Conservation (phyloP, 1,284 basidiomycete species). For the Cystobasidium slooffiae region DNA sequence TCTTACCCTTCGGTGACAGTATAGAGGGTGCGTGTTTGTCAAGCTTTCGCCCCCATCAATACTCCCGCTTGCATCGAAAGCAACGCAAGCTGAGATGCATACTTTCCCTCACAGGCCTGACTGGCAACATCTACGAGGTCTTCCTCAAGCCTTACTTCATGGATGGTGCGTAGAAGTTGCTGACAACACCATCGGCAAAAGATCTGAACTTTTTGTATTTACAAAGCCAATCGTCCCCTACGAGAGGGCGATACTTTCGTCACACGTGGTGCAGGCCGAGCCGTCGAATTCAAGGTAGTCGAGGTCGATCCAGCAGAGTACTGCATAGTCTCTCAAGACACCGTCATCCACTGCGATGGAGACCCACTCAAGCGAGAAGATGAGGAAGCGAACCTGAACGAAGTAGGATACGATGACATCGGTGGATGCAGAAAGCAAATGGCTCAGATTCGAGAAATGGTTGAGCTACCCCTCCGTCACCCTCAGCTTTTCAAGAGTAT, state of each 20-base stretch:
- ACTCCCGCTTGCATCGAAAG: neutral
- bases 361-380: constrained; percentile 99
- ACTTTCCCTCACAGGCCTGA: constrained; percentile 63
- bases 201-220: neutral
- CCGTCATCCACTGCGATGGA: constrained; percentile 96
- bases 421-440: constrained; percentile 99
- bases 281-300: constrained; percentile 98
- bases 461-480: constrained; percentile 95
- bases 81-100: neutral
- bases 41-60: no score
- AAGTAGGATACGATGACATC: constrained; percentile 99
- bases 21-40: constrained; percentile 70
- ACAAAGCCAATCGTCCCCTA: constrained; percentile 80
- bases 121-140: constrained; percentile 98
- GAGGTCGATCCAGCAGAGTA: constrained; percentile 81
- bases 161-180: constrained; percentile 66
- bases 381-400: constrained; percentile 93
- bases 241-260: constrained; percentile 98
- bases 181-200: constrained; percentile 4
- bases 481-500: constrained; percentile 99
- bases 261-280: constrained; percentile 94
- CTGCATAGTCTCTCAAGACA: constrained; percentile 96
- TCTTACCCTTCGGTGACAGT: constrained; percentile 97
- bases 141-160: constrained; percentile 99
- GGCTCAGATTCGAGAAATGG: constrained; percentile 98